Evolutionary conservation across 441 rosid species (phyloP), one percentile per base, ranked within the genome.

Genomic region (Erodium trifolium): DNA sequence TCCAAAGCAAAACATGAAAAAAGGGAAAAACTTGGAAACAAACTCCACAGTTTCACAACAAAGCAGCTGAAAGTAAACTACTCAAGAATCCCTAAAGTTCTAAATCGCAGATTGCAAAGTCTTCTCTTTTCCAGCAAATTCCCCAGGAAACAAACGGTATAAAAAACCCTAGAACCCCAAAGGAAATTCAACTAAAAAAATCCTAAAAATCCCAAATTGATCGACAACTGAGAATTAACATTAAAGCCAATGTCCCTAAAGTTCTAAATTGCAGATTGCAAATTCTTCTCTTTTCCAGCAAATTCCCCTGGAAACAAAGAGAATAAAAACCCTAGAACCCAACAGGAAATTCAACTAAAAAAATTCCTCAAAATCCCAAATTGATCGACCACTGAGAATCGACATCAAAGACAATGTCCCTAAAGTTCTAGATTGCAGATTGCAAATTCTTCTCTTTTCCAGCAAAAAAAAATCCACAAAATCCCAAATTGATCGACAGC

Each of bases 201-300:
- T 2, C 27, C 27, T 23, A 0, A 23, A 23, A 23, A 23, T 23
- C 27, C 27, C 27, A 23, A 23, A 23, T 23, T 23, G 27, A 23
- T 23, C 27, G 27, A 23, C 27, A 23, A 23, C 27, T 23, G 27
- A 23, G 27, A 23, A 23, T 23, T 2, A 23, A 23, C 27, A 23
- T 23, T 2, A 23, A 23, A 23, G 27, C 27, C 27, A 23, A 27
- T 7, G 9, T 9, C 64, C 16, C 31, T 6, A 59, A 59, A 19
- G 27, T 57, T 57, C 63, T 14, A 9, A 57, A 57, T 57, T 8
- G 23, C 65, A 60, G 65, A 60, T 60, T 60, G 14, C 65, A 60
- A 60, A 60, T 10, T 3, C 65, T 34, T 19, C 35, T 19, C 65
- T 11, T 60, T 60, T 18, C 35, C 65, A 9, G 7, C 8, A 60